Base-by-base conservation (phyloP, 805 yeast species). In the Yarrowia bubula region DNA sequence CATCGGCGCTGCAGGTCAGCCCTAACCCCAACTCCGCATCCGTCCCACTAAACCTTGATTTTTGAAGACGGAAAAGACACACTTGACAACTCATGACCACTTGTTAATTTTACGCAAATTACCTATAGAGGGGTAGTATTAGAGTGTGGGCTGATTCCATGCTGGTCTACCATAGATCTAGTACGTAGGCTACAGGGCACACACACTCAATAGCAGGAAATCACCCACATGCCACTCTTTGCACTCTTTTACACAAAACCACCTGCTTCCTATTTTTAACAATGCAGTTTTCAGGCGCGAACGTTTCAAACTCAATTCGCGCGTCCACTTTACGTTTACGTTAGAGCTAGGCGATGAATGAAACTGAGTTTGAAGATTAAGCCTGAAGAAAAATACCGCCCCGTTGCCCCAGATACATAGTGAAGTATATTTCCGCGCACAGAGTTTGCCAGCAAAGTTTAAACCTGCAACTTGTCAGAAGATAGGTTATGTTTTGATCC, bases 321-420 rank as follows among this genome's bases (percentile, higher is more conserved):
- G 57, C 43, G 42, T 50, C 57, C 28, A 14, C n/a, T 50, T 35
- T 35, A 22, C 42, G 15, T 38, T n/a, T 35, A 22, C 8, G 17
- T 48, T 48, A 48, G 13, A 1, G 17, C 32, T 48, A 48, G 55
- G 41, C 55, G 55, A 48, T 50, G 57, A 37, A 35, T 50, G 33
- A 35, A 50, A 50, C 38, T 37, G 18, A 14, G 57, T 50, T 50
- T 4, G 41, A n/a, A 48, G 55, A 37, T 50, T 35, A 37, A 35
- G 57, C 57, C 42, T 35, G 41, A 14, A 18, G 37, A 18, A 37
- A 50, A 50, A 48, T 50, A 50, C 57, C 57, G 57, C 57, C 57
- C 57, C 57, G 57, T 50, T 50, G 57, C 57, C 57, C 57, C 57
- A 50, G 57, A 50, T 50, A 50, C 57, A 50, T 50, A 50, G 57